These are phyloP conservation scores for Rhizoclosmatium sp. DNA, from an alignment of 192 early-diverging fungal genomes.

Conservation along the genomic window DNA sequence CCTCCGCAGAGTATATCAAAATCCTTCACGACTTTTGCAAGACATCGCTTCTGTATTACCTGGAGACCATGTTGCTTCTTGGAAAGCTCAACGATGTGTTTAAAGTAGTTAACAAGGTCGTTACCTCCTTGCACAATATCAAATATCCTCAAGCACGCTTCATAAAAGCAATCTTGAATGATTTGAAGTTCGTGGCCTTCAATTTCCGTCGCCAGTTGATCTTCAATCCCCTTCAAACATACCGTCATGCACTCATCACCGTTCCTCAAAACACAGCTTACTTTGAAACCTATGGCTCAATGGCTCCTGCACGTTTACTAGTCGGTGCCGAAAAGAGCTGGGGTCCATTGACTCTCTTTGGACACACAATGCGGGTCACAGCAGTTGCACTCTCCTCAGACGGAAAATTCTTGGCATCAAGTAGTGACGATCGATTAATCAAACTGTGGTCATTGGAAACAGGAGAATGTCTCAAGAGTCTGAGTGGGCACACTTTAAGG, in stretches of 20 bases:
- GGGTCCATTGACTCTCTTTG: constrained; percentile 20
- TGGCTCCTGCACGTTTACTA: neutral
- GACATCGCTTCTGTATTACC: neutral
- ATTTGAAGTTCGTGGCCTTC: neutral
- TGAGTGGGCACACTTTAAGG: constrained; percentile 17
- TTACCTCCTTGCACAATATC: neutral
- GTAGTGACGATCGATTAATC: neutral
- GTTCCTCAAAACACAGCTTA: neutral
- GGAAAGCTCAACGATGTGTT: constrained; percentile 2
- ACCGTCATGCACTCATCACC: neutral
- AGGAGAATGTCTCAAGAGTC: neutral
- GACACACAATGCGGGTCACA: constrained; percentile 27
- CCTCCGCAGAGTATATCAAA: neutral
- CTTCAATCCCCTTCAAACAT: constrained; percentile 14
- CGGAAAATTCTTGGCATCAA: neutral
- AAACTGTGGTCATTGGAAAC: neutral
- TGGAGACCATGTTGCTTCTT: neutral
- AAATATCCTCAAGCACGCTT: neutral
- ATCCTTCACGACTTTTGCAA: neutral
- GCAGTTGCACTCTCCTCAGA: constrained; percentile 22
- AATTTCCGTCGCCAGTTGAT: constrained; percentile 10
- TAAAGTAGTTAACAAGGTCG: neutral
- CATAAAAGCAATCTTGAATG: constrained; percentile 4
- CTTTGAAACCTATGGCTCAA: neutral
- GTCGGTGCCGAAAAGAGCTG: neutral